Evolutionary conservation across 257 asterid genomes (phyloP), one percentile per base, ranked within the genome.

Genomic region (Capsicum pubescens): DNA sequence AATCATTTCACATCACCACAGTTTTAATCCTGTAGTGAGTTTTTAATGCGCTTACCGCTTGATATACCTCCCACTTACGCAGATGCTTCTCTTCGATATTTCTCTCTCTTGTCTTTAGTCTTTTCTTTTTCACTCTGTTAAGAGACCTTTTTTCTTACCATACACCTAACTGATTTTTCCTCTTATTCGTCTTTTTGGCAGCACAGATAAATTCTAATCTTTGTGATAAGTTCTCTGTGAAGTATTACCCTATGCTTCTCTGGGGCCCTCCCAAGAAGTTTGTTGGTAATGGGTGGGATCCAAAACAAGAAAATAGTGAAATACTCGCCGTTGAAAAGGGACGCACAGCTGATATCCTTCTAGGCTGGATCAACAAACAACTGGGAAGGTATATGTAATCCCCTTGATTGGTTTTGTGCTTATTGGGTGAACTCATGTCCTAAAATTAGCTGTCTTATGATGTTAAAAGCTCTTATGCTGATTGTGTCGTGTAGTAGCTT

Each of bases 241-340:
- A 68, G 72, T 91, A 90, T 91, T 94, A 90, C 87, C 98, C 99
- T 57, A 90, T 90, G 90, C 98, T 94, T 86, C 85, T 96, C 6
- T 94, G 99, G 99, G 97, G 97, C 50, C 90, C 93, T 63, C 90
- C 99, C 80, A 91, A 97, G 72, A 93, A 92, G 90, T 96, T 96
- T 89, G 94, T 92, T 10, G 88, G 86, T 46, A 93, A 92, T 54
- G 90, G 94, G 84, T 94, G 97, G 97, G 88, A 92, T 59, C 92
- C 95, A 74, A 90, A 92, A 81, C 86, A 89, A 85, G 92, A 92
- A 76, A 88, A 90, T 39, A 88, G 87, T 87, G 97, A 89, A 85
- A 91, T 96, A 81, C 85, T 79, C 82, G 46, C 89, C 60, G 89
- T 92, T 66, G 94, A 92, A 56, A 93, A 92, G 79, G 91, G 89